phyloP scores from a whole-genome alignment of 2,329 filamentous ascomycete species.

The Apiospora pterosperma region DNA sequence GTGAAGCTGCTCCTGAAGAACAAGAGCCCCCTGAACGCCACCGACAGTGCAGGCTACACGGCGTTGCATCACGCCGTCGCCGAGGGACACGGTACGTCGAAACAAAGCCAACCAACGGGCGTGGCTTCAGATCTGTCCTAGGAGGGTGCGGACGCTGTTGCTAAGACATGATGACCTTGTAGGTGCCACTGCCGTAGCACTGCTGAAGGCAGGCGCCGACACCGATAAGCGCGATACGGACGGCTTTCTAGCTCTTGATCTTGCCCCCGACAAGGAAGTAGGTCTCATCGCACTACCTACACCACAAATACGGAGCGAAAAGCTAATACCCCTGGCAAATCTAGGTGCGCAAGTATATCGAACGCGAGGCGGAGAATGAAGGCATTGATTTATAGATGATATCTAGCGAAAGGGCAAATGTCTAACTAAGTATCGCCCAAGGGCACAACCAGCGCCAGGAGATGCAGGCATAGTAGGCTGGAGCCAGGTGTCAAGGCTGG shows the following conservation, averaged over 20 bases:
- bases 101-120: neutral
- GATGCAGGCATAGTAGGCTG: neutral
- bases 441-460: neutral
- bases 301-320: neutral
- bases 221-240: slow-evolving; percentile 71
- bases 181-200: slow-evolving; percentile 77
- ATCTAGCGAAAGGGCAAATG: neutral
- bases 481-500: neutral
- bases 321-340: neutral
- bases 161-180: neutral
- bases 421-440: neutral
- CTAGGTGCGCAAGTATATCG: slow-evolving; percentile 72
- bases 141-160: neutral
- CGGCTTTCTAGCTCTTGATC: slow-evolving; percentile 69
- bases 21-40: slow-evolving; percentile 76
- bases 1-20: slow-evolving; percentile 74
- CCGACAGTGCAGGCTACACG: slow-evolving; percentile 79
- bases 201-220: slow-evolving; percentile 84
- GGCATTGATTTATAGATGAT: slow-evolving; percentile 59
- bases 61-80: slow-evolving; percentile 85
- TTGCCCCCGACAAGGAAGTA: slow-evolving; percentile 85
- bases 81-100: slow-evolving; percentile 62
- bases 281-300: slow-evolving; percentile 18
- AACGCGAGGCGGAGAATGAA: slow-evolving; percentile 76
- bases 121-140: neutral